Evolutionary conservation across 305 asterid species (phyloP).

Genomic region (Fraxinus velutina): DNA sequence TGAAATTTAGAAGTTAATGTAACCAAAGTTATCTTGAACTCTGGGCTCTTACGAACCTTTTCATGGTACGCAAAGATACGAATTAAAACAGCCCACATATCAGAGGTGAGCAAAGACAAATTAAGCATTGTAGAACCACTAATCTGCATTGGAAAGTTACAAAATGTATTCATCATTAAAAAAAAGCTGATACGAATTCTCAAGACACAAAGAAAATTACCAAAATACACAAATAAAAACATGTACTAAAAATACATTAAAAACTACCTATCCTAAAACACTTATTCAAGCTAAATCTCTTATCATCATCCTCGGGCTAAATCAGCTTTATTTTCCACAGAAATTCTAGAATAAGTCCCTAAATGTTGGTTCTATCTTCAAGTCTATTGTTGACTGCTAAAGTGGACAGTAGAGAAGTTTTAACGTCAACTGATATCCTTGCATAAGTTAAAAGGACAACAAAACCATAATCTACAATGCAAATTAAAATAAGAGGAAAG

Average conservation of each 20-base stretch:
- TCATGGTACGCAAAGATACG: constrained; percentile 90
- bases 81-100: constrained; percentile 96
- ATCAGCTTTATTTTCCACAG: background rate
- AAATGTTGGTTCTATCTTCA: background rate
- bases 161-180: background rate
- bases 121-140: constrained; percentile 92
- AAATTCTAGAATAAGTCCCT: background rate
- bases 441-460: background rate
- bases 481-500: background rate
- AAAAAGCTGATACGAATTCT: background rate
- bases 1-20: background rate
- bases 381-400: background rate
- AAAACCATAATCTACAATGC: background rate
- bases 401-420: background rate
- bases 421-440: background rate
- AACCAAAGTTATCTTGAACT: background rate
- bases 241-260: background rate
- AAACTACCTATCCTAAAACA: background rate
- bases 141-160: constrained; percentile 48
- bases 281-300: background rate
- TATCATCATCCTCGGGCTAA: background rate
- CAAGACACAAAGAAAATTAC: background rate
- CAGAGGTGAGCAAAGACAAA: constrained; percentile 87
- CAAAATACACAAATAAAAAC: background rate
- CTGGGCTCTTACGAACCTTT: constrained; percentile 46